phyloP scores from a whole-genome alignment of 192 early-diverging fungal genomes.

The Phlyctochytrium bullatum region DNA sequence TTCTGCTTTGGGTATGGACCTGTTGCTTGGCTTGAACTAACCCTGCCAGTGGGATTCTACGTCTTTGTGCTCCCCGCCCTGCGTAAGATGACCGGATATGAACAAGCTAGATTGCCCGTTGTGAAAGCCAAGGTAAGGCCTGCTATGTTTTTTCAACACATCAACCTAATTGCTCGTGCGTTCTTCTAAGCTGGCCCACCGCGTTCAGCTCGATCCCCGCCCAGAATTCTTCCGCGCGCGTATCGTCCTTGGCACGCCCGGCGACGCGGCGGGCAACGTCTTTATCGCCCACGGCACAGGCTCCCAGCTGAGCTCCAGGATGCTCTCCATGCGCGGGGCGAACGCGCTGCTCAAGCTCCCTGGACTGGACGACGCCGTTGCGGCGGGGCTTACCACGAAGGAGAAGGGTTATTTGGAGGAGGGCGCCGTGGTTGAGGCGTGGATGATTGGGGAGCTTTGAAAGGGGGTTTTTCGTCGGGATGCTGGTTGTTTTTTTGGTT shows the following conservation, averaged over 20 bases:
- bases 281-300: constrained; percentile 55
- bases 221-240: constrained; percentile 67
- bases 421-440: constrained; percentile 51
- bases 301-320: constrained; percentile 62
- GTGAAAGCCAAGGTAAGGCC: constrained; percentile 63
- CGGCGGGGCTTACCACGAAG: constrained; percentile 3
- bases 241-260: constrained; percentile 29
- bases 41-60: constrained; percentile 72
- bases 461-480: neutral
- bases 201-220: constrained; percentile 59
- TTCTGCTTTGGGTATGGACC: constrained; percentile 59
- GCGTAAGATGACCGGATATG: constrained; percentile 71
- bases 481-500: neutral
- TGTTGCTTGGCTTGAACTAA: constrained; percentile 2
- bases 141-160: too few species aligned
- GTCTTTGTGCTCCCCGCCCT: constrained; percentile 87
- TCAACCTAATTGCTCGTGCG: neutral
- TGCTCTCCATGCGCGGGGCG: constrained; percentile 72
- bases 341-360: constrained; percentile 82
- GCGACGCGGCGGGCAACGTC: neutral
- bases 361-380: constrained; percentile 19
- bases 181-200: constrained; percentile 39
- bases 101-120: constrained; percentile 43
- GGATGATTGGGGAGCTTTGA: constrained; percentile 40
- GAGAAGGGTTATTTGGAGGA: constrained; percentile 21